These are phyloP conservation scores for Fraxinus ornus DNA, from an alignment of 305 asterid genomes.

Conservation along the genomic window DNA sequence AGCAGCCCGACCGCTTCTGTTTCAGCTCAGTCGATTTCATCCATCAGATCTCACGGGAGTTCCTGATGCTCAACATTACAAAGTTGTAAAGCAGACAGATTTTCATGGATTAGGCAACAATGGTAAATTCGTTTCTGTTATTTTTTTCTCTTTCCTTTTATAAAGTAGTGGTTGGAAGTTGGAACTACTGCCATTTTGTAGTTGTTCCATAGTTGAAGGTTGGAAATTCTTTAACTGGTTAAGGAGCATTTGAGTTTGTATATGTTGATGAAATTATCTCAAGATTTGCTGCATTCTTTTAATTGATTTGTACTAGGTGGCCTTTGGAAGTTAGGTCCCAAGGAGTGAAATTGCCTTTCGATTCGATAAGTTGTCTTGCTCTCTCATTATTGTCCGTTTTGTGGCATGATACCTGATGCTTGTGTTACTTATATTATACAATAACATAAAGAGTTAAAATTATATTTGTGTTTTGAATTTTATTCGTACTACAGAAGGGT, in stretches of 20 bases:
- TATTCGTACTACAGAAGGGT: background rate
- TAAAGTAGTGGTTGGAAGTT: slow-evolving; percentile 21
- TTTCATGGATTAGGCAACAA: slow-evolving; percentile 23
- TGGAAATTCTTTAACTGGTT: slow-evolving; percentile 31
- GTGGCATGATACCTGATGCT: background rate
- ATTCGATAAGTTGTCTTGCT: background rate
- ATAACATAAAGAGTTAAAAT: background rate
- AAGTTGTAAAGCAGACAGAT: slow-evolving; percentile 42
- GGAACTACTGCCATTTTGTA: slow-evolving; percentile 18
- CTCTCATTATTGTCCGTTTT: background rate
- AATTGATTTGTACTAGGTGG: background rate
- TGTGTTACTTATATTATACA: background rate
- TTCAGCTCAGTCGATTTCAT: slow-evolving; percentile 92
- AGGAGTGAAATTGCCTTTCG: background rate
- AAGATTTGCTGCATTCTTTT: background rate
- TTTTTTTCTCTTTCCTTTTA: background rate
- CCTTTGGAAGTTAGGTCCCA: background rate
- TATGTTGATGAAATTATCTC: slow-evolving; percentile 21
- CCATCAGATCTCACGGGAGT: slow-evolving; percentile 91
- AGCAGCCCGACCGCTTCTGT: slow-evolving; percentile 97
- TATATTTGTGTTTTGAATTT: too few relatives aligned
- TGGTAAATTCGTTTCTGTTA: slow-evolving; percentile 14
- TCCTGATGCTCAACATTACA: slow-evolving; percentile 39
- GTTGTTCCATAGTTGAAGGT: slow-evolving; percentile 33
- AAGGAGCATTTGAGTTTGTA: slow-evolving; percentile 39